phyloP scores from a whole-genome alignment of 768 basidiomycete species.

The Amanita inopinata region DNA sequence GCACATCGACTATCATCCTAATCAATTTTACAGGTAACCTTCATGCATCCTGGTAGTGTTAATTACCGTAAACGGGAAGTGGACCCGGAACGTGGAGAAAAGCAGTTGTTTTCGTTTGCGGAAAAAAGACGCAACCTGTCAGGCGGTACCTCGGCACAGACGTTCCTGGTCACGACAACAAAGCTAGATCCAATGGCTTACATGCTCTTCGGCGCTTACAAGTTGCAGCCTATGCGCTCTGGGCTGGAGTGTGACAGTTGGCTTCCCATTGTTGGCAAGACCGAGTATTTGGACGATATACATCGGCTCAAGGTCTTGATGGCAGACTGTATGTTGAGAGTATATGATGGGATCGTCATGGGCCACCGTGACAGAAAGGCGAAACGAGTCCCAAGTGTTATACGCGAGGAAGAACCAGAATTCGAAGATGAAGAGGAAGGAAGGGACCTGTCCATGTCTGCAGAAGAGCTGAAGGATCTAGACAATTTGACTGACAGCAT shows the following conservation, averaged over 20 bases:
- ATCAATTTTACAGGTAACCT: constrained; percentile 63
- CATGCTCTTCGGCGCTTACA: constrained; percentile 83
- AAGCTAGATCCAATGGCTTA: constrained; percentile 84
- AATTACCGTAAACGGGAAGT: constrained; percentile 55
- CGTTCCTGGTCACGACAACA: constrained; percentile 71
- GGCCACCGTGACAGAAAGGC: constrained; percentile 25
- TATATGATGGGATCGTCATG: constrained; percentile 77
- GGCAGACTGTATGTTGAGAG: constrained; percentile 79
- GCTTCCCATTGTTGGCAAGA: constrained; percentile 73
- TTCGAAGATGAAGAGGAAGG: constrained; percentile 42
- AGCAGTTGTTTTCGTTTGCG: constrained; percentile 70
- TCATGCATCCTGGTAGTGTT: constrained; percentile 83
- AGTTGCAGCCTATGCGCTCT: constrained; percentile 54
- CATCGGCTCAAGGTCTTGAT: constrained; percentile 70
- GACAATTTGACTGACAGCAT: constrained; percentile 67
- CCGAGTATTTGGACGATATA: constrained; percentile 73
- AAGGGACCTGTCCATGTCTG: constrained; percentile 45
- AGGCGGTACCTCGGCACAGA: constrained; percentile 40
- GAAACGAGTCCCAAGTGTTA: constrained; percentile 23
- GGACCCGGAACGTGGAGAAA: constrained; percentile 33
- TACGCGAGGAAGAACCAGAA: constrained; percentile 46
- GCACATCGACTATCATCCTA: too few relatives aligned
- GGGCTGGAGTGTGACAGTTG: constrained; percentile 86
- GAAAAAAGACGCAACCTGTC: constrained; percentile 80
- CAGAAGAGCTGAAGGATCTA: constrained; percentile 65